Evolutionary conservation across 495 filamentous ascomycete species (phyloP), one percentile per base, ranked within the genome.

Genomic region (Chaetomium cochliodes): DNA sequence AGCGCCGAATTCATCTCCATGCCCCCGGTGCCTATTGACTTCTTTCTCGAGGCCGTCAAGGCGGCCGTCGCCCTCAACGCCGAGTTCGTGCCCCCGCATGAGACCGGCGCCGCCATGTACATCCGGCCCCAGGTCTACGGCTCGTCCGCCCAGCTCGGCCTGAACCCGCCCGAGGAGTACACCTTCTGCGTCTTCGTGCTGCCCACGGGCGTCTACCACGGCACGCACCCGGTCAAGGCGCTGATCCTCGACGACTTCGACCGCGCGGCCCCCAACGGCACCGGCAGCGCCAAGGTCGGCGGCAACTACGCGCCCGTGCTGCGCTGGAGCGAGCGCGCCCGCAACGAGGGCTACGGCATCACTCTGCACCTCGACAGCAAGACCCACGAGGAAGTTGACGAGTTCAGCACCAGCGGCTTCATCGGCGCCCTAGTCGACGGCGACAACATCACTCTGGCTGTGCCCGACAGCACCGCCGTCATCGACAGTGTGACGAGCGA

Each of bases 151-250:
- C 91, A 96, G 74, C 77, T 96, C 54, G 91, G 91, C 0, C 76
- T 97, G 22, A 88, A 78, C 64, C 89, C 92, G 33, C 91, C 92
- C 0, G 91, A 96, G 54, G 92, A 93, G 73, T 97, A 94, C 74
- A 92, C 87, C 0, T 92, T 97, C 69, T 85, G 81, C 46, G 92
- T 97, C 30, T 96, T 86, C 65, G 92, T 92, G 0, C 79, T 93
- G 66, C 92, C 92, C 0, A 91, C 90, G 5, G 92, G 92, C 3
- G 92, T 96, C 7, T 96, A 96, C 74, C 93, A 96, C 69, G 92
- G 92, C 3, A 84, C 88, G 5, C 84, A 91, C 69, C 88, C 92
- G 0, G 91, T 96, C 12, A 85, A 89, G 73, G 90, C 87, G 8
- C 76, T 96, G 57, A 87, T 96, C 56, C 77, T 96, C 25, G 90